A percentile compares a stretch with the other conserved stretches of the same genome.
phyloP scores from a whole-genome alignment of 2,329 filamentous ascomycete species.

The Trichophyton verrucosum region DNA sequence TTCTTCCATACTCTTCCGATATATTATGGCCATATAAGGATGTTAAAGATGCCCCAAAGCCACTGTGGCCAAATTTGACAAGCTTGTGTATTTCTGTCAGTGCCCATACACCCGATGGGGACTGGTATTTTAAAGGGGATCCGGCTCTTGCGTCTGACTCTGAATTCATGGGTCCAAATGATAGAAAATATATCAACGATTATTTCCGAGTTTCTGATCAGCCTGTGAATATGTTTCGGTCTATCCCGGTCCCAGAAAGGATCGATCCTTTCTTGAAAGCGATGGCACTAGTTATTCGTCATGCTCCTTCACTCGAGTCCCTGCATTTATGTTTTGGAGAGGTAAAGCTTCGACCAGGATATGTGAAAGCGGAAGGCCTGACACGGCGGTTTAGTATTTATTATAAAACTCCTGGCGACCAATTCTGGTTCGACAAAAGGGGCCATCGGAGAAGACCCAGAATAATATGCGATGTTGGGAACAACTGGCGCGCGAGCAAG shows the following conservation, averaged over 20 bases:
- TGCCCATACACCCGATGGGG: not conserved
- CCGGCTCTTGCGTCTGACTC: not conserved
- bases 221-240: not conserved
- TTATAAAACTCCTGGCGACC: not conserved
- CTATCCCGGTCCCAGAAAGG: slow-evolving; percentile 1
- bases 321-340: not conserved
- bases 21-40: not conserved
- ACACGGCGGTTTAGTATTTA: not conserved
- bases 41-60: not conserved
- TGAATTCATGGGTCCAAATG: not conserved
- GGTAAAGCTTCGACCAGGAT: not conserved
- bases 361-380: not conserved
- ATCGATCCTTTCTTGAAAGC: slow-evolving; percentile 6
- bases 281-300: slow-evolving; percentile 5
- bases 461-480: not conserved
- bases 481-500: slow-evolving; percentile 4
- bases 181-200: not conserved
- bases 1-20: not conserved
- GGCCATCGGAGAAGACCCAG: not conserved
- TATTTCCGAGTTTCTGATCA: not conserved
- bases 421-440: not conserved
- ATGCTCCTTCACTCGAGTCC: not conserved
- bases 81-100: not conserved
- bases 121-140: not conserved
- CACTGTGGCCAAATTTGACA: not conserved